These are phyloP conservation scores for Quercus dentata DNA, from an alignment of 306 rosid genomes.

Conservation along the genomic window DNA sequence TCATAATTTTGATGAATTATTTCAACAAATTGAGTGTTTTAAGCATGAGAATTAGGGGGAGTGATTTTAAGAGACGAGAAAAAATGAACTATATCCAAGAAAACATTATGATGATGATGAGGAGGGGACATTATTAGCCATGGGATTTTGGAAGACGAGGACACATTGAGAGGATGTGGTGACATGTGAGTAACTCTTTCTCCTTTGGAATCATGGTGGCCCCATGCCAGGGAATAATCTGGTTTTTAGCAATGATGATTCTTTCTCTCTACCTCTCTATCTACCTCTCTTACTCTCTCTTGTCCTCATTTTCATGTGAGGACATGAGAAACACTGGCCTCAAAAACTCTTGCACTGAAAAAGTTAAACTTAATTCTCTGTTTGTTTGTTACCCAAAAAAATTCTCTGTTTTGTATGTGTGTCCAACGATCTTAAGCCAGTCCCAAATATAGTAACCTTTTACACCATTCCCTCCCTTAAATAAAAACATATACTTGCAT, in stretches of 20 bases:
- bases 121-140: conserved; percentile 15
- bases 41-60: conserved; percentile 11
- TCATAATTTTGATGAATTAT: neutral
- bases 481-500: neutral
- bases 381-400: neutral
- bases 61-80: neutral
- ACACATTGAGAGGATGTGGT: conserved; percentile 49
- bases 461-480: neutral
- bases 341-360: conserved; percentile 17
- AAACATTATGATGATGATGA: conserved; percentile 16
- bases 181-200: conserved; percentile 52
- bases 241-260: conserved; percentile 61
- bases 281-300: conserved; percentile 26
- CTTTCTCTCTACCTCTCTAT: conserved; percentile 11
- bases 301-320: conserved; percentile 34
- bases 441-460: neutral
- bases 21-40: neutral
- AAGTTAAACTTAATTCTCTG: neutral
- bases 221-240: conserved; percentile 66
- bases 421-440: neutral
- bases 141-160: conserved; percentile 37
- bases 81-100: neutral
- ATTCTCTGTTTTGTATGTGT: neutral
- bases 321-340: conserved; percentile 28
- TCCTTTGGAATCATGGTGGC: conserved; percentile 52